Evolutionary conservation across 169 alveolate species (phyloP), one percentile per base, ranked within the genome.

Genomic region (Miamiensis avidus): DNA sequence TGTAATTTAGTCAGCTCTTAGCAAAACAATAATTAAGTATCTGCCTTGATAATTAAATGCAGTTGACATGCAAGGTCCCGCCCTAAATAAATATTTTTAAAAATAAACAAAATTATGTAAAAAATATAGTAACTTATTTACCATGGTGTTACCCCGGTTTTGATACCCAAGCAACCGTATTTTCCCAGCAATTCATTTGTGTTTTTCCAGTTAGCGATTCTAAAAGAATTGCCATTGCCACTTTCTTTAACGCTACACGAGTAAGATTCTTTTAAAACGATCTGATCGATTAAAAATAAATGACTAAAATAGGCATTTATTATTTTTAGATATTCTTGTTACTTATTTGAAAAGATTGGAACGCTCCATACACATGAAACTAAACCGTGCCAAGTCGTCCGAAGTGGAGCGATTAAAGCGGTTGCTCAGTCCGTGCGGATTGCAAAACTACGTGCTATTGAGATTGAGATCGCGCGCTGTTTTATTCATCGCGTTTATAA

Each of bases 391-490:
- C 16, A 86, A 69, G 78, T 90, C 94, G 32, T 74, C 78, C 34
- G 88, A 87, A 27, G 88, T 74, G 0, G 91, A 86, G 25, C 75
- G n/a, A 76, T 87, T 83, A 28, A 11, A 77, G 28, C 29, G 31
- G 31, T n/a, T 34, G 6, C 73, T 65, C 72, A 86, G 11, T 0
- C 94, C 94, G 75, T 87, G 91, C 0, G 94, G 91, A 82, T 90
- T 90, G n/a, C 74, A 29, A 69, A 83, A 90, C 33, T 49, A 26
- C 29, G 94, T 87, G 65, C 81, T 86, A 72, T 86, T 65, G 75
- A 90, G 73, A 1, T 77, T 83, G 1, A 90, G 76, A n/a, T 32
- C 29, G 28, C 82, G 33, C 6, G 94, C 94, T 32, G 64, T 34
- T 30, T 74, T 69, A 84, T 90, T 90, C 94, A 90, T 90, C 30